Percentiles rank a stretch among this genome's conserved stretches.
Evolutionary conservation across 1,284 basidiomycete species (phyloP).

Genomic region (Xerocomus amazonicus): DNA sequence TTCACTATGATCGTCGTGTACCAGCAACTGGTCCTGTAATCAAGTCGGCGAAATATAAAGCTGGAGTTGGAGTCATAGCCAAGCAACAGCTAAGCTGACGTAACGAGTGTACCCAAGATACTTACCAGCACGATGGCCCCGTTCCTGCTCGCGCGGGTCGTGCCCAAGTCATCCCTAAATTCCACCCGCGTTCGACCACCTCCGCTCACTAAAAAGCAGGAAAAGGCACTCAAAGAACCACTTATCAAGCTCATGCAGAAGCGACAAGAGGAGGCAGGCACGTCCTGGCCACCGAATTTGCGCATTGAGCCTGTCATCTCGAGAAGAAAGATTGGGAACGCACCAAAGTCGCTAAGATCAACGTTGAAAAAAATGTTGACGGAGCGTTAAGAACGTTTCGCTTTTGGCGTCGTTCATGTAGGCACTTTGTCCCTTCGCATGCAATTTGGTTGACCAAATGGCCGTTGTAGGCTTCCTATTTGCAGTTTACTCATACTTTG

Average conservation of each 20-base stretch:
- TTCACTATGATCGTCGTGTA: too few species aligned
- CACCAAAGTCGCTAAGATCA: slow-evolving; percentile 34
- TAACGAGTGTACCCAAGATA: too few species aligned
- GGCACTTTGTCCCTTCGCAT: background rate
- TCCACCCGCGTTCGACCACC: slow-evolving; percentile 24
- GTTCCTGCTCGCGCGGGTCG: slow-evolving; percentile 38
- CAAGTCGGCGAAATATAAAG: too few species aligned
- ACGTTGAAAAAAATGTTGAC: slow-evolving; percentile 38
- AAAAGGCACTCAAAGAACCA: slow-evolving; percentile 30
- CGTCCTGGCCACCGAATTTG: slow-evolving; percentile 41
- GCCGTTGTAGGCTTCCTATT: too few species aligned
- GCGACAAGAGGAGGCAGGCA: slow-evolving; percentile 37
- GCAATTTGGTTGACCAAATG: background rate
- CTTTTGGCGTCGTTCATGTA: slow-evolving; percentile 5
- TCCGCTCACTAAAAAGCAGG: slow-evolving; percentile 31
- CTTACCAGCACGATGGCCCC: background rate
- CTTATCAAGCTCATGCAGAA: slow-evolving; percentile 41
- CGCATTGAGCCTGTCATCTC: slow-evolving; percentile 42
- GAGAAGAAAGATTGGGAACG: slow-evolving; percentile 36
- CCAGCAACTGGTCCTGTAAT: too few species aligned
- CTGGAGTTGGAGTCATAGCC: too few species aligned
- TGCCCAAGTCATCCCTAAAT: slow-evolving; percentile 36
- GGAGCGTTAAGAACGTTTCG: slow-evolving; percentile 30
- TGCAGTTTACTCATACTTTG: too few species aligned
- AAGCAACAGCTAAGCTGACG: too few species aligned